Evolutionary conservation across 768 basidiomycete species (phyloP).

Genomic region (Coprinopsis marcescibilis): DNA sequence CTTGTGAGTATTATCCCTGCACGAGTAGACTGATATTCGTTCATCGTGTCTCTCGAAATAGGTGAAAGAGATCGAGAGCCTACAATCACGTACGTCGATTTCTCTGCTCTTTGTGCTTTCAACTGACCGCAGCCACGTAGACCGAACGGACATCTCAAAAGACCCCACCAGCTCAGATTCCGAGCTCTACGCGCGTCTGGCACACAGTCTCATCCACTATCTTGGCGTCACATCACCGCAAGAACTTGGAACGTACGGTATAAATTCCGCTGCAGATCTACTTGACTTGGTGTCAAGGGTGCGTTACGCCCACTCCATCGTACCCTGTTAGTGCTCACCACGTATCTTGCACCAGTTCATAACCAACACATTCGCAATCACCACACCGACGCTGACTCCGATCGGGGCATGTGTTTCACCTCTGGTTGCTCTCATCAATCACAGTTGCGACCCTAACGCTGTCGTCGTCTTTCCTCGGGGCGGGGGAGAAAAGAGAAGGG

Average conservation of each 20-base stretch:
- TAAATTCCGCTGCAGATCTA: conserved; percentile 55
- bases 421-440: conserved; percentile 74
- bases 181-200: conserved; percentile 62
- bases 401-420: conserved; percentile 86
- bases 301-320: conserved; percentile 17
- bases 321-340: neutral
- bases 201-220: conserved; percentile 70
- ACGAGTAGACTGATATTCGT: conserved; percentile 2
- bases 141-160: conserved; percentile 44
- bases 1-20: neutral
- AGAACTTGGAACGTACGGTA: conserved; percentile 52
- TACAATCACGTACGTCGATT: conserved; percentile 69
- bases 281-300: conserved; percentile 72
- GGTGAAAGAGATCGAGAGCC: conserved; percentile 57
- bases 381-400: conserved; percentile 70
- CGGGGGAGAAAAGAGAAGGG: conserved; percentile 14
- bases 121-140: conserved; percentile 27
- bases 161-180: conserved; percentile 26
- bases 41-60: conserved; percentile 25
- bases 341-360: conserved; percentile 53
- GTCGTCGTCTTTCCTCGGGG: conserved; percentile 83
- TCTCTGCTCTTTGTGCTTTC: neutral
- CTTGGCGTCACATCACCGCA: conserved; percentile 53
- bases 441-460: conserved; percentile 84
- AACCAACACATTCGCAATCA: conserved; percentile 87